Evolutionary conservation across 192 early-diverging fungal species (phyloP).

Genomic region (Coemansia sp.): DNA sequence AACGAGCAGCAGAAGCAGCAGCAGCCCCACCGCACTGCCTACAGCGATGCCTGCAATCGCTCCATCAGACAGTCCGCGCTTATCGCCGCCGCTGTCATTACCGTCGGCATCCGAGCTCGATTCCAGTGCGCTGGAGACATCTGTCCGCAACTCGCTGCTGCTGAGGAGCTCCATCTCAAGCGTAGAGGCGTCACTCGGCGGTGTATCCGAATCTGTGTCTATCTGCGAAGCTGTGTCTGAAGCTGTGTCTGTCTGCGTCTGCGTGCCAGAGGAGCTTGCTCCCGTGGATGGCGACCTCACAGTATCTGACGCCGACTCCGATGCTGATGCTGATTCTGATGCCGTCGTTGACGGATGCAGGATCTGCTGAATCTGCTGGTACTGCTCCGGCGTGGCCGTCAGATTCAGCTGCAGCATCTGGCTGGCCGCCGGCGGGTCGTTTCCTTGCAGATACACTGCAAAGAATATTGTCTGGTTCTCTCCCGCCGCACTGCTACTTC

Average conservation of each 20-base stretch:
- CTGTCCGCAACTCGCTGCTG: not conserved
- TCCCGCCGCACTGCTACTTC: slow-evolving; percentile 15
- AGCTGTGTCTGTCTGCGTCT: not conserved
- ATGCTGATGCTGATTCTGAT: not conserved
- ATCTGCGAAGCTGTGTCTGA: not conserved
- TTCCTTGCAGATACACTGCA: slow-evolving; percentile 46
- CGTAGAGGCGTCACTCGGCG: not conserved
- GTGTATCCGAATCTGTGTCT: not conserved
- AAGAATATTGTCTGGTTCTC: slow-evolving; percentile 36
- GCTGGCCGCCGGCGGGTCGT: slow-evolving; percentile 32
- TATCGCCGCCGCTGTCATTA: not conserved
- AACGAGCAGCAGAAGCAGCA: slow-evolving; percentile 36
- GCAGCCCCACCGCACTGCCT: slow-evolving; percentile 26
- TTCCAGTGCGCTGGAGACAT: not conserved
- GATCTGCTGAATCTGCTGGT: slow-evolving; percentile 27
- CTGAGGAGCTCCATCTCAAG: not conserved
- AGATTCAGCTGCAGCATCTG: slow-evolving; percentile 42
- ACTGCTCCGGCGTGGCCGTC: slow-evolving; percentile 41
- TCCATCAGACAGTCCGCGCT: slow-evolving; percentile 38
- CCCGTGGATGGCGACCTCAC: not conserved
- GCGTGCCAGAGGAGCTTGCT: not conserved
- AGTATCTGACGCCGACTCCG: not conserved
- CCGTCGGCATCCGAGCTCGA: not conserved
- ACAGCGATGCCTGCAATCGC: slow-evolving; percentile 47
- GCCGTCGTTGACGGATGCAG: slow-evolving; percentile 18